Conservation (phyloP, 768 basidiomycete species). For the Gymnopilus dilepis region DNA sequence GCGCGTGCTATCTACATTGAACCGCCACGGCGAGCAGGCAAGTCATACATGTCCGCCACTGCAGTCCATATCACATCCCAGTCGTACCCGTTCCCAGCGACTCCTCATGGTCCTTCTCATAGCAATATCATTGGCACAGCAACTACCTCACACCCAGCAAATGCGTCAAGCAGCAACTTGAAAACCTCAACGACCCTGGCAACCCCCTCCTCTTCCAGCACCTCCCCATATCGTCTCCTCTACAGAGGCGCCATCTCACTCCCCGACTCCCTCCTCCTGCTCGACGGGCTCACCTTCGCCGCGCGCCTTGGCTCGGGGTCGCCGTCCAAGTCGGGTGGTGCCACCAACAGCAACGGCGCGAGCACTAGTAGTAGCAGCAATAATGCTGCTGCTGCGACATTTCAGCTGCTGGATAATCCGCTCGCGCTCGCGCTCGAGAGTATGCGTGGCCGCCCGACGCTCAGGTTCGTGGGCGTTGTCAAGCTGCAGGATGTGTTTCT, state of each 20-base stretch:
- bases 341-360: no score
- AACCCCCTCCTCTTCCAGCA: neutral
- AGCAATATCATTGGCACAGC: no score
- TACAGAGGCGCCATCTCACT: conserved; percentile 79
- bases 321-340: conserved; percentile 37
- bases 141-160: no score
- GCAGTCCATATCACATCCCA: neutral
- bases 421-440: conserved; percentile 77
- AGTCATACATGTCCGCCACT: no score
- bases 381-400: no score
- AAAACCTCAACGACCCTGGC: neutral
- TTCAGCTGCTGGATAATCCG: conserved; percentile 62
- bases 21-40: no score
- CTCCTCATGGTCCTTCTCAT: neutral
- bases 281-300: conserved; percentile 78
- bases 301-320: conserved; percentile 52
- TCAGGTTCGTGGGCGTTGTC: conserved; percentile 62
- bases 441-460: conserved; percentile 74
- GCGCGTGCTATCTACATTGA: no score
- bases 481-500: conserved; percentile 60
- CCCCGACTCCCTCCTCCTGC: conserved; percentile 70
- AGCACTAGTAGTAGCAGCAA: no score
- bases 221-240: conserved; percentile 53
- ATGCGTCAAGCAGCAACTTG: no score
- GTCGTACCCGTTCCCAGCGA: neutral